Evolutionary conservation across 2,329 filamentous ascomycete species (phyloP), one percentile per base, ranked within the genome.

Genomic region (Xylariaceae sp.): DNA sequence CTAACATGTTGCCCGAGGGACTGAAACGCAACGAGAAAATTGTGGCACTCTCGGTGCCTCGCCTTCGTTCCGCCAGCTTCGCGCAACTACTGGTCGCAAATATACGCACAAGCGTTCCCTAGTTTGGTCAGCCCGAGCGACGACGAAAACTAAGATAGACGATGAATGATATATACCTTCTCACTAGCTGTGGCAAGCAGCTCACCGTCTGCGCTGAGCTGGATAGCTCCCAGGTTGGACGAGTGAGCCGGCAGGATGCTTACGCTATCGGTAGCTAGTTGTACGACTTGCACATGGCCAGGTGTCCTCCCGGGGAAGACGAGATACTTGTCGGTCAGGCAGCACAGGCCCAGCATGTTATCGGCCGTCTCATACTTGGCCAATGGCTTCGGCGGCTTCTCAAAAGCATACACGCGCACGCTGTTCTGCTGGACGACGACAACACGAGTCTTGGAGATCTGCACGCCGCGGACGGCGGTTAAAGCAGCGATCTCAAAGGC

Each of bases 221-320:
- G 83, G 65, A 99, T 80, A 48, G 92, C 91, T 61, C 88, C 84
- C 15, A 99, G 77, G 0, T 88, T 80, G 0, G 88, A 88, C 3
- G 88, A 87, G 72, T 99, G 94, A 2, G 93, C 94, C 0, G 92
- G 91, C 60, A 97, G 91, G 72, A 99, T 96, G 76, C 88, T 95
- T 64, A 97, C 90, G 68, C 90, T 93, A 53, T 87, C 86, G 0
- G 86, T 90, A 15, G 80, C 79, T 9, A 95, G 75, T 67, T 95
- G 87, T 55, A 96, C 88, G 1, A 97, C 77, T 72, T 97, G 92
- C 34, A 97, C 88, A 70, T 99, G 94, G 10, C 94, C 94, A 0
- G 85, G 76, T 0, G 89, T 92, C 55, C 91, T 83, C n/a, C 93
- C 93, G 0, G 93, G 93, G 63, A 97, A 94, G 0, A 88, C 90